phyloP scores from a whole-genome alignment of 2,329 filamentous ascomycete genomes.

The Elsinoe ampelina region DNA sequence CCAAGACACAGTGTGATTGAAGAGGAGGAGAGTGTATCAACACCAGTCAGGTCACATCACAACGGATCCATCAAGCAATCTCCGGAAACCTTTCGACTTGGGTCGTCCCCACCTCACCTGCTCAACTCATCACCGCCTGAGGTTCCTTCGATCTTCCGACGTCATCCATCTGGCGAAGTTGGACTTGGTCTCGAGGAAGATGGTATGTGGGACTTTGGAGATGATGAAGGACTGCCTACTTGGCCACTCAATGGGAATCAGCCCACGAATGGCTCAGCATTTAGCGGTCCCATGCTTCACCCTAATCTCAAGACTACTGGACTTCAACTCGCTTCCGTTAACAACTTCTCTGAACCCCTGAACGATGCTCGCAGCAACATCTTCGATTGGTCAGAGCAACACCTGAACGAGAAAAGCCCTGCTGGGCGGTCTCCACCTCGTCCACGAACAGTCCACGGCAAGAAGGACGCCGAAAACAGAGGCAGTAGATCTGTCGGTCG shows the following conservation, averaged over 20 bases:
- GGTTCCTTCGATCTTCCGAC: slow-evolving; percentile 33
- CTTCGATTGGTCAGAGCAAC: slow-evolving; percentile 69
- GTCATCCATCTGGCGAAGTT: slow-evolving; percentile 34
- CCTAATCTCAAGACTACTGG: slow-evolving; percentile 7
- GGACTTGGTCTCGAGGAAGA: slow-evolving; percentile 26
- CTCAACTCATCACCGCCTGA: slow-evolving; percentile 38
- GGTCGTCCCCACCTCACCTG: slow-evolving; percentile 18
- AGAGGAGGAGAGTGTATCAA: slow-evolving; percentile 42
- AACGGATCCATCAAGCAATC: slow-evolving; percentile 30
- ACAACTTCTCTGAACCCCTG: neutral
- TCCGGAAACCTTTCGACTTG: slow-evolving; percentile 20
- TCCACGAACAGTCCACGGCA: slow-evolving; percentile 67
- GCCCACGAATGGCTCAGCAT: neutral
- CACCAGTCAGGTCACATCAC: slow-evolving; percentile 37
- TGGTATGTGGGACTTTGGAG: slow-evolving; percentile 32
- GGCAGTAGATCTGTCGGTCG: slow-evolving; percentile 60
- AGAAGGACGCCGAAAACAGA: slow-evolving; percentile 61
- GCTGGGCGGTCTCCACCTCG: slow-evolving; percentile 50
- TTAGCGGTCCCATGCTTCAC: slow-evolving; percentile 5
- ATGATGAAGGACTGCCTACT: slow-evolving; percentile 21
- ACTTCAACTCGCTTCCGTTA: neutral
- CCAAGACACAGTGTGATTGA: slow-evolving; percentile 38
- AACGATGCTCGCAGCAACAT: slow-evolving; percentile 51
- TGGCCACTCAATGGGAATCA: neutral
- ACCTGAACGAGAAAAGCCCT: slow-evolving; percentile 52